Base-by-base conservation (phyloP, 208 protist species). In the Trypanosoma scelopori region DNA sequence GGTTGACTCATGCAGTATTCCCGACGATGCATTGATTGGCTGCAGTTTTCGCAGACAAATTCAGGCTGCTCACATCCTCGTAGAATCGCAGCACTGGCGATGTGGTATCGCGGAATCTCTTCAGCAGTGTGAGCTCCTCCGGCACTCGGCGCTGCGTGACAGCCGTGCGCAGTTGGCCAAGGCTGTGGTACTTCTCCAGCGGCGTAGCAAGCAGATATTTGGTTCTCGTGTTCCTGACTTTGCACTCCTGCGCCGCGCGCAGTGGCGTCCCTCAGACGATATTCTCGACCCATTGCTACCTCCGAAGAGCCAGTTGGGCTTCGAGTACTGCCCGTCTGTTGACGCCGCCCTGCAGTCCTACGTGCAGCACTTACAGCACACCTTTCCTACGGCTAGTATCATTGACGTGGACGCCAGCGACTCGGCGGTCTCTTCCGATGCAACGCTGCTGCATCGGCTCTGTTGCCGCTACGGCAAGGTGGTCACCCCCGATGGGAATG, bases 381-480 rank as follows among this genome's bases (percentile, higher is more conserved):
- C 84, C 6, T 93, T 91, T 71, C 85, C 85, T 0, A 71, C 74
- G 12, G 67, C 87, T 68, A 75, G 78, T 53, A 59, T 91, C 51
- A 87, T 96, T 63, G 79, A 92, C 46, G 59, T 96, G 15, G 80
- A 93, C 61, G 82, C 90, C 20, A 83, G 67, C 55, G 75, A 89
- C 57, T 23, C 63, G 18, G 55, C 52, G 7, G 79, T 82, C 27
- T 79, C 75, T 35, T 73, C 77, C 1, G 82, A 96, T 74, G 62
- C 72, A 16, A 78, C 85, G 28, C 79, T 93, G 22, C 65, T 91
- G n/a, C 76, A 82, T 49, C 85, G 90, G 5, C 69, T 93, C 46
- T 70, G 71, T 20, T 96, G 90, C 65, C 90, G 90, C 1, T 92
- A 96, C 68, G 90, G 87, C 18, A 96, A 93, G 69, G 77, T 91